Conservation (phyloP, 495 filamentous ascomycete species). For the Gamarada debralockiae region DNA sequence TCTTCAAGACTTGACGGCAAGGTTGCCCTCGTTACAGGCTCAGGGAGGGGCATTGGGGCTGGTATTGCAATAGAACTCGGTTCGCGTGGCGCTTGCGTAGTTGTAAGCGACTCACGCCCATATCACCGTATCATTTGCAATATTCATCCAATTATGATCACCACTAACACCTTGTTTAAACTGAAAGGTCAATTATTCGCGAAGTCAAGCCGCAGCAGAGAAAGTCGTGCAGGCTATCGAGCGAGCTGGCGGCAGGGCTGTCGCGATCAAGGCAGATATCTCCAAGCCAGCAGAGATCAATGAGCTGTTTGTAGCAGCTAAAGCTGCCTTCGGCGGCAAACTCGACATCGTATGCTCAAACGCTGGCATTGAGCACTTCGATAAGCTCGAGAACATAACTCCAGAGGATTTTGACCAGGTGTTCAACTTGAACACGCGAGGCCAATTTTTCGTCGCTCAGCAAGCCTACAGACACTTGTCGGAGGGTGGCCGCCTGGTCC, state of each 20-base stretch:
- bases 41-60: constrained; percentile 65
- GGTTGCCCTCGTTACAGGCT: constrained; percentile 45
- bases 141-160: too few species aligned
- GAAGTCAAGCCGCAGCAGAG: constrained; percentile 56
- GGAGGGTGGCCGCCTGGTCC: constrained; percentile 62
- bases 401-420: constrained; percentile 74
- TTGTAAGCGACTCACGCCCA: too few species aligned
- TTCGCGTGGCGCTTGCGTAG: constrained; percentile 63
- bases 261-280: constrained; percentile 73
- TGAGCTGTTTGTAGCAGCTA: constrained; percentile 58
- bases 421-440: constrained; percentile 72
- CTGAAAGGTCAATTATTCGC: constrained; percentile 82
- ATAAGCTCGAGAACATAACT: constrained; percentile 63
- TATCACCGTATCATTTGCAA: too few species aligned
- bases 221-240: constrained; percentile 61
- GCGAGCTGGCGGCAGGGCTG: constrained; percentile 48
- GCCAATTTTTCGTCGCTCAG: constrained; percentile 81
- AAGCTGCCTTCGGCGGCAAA: constrained; percentile 61
- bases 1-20: constrained; percentile 47
- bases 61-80: constrained; percentile 75
- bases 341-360: constrained; percentile 76
- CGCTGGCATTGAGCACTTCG: constrained; percentile 60
- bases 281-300: constrained; percentile 61
- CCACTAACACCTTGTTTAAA: too few species aligned
- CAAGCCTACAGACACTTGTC: constrained; percentile 67